Evolutionary conservation across 1,284 basidiomycete genomes (phyloP).

Genomic region (Xerocomus nothofagi): DNA sequence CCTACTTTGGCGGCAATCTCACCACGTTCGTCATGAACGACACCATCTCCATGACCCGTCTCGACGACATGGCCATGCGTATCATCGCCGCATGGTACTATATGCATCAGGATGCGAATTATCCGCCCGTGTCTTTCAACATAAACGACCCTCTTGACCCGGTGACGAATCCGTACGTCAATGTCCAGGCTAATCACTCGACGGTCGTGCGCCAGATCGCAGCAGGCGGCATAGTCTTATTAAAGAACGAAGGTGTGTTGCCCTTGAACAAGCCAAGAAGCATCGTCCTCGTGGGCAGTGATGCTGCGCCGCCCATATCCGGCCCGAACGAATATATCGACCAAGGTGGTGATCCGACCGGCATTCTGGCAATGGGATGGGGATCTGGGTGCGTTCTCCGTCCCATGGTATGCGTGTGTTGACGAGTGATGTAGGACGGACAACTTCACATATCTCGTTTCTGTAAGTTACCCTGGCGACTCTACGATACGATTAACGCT

Average conservation of each 20-base stretch:
- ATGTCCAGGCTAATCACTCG: neutral
- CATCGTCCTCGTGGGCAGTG: neutral
- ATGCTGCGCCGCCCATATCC: neutral
- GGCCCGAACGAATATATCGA: neutral
- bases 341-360: neutral
- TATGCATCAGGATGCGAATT: neutral
- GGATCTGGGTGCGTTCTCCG: neutral
- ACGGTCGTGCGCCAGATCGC: neutral
- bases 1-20: neutral
- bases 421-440: neutral
- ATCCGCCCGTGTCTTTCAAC: neutral
- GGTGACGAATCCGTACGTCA: neutral
- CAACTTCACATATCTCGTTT: neutral
- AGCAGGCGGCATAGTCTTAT: neutral
- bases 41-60: neutral
- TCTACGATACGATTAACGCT: neutral
- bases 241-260: neutral
- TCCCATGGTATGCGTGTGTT: neutral
- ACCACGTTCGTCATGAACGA: neutral
- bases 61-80: neutral
- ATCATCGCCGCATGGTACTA: neutral
- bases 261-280: neutral
- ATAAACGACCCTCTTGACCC: neutral
- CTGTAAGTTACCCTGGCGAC: neutral
- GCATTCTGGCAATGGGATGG: neutral